Base-by-base conservation (phyloP, 768 basidiomycete genomes). In the Trametes villosa region DNA sequence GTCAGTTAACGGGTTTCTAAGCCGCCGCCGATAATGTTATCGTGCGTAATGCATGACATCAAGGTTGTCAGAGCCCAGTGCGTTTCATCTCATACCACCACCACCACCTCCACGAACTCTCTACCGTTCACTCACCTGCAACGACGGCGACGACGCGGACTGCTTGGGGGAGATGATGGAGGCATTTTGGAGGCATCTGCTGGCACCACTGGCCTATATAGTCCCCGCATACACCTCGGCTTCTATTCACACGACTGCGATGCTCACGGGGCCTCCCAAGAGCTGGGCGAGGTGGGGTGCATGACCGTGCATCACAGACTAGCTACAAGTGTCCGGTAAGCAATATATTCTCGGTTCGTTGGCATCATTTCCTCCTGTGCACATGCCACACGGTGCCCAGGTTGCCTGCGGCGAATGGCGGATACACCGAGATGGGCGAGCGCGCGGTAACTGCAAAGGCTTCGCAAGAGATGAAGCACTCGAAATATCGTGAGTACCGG, bases 1-100 rank as follows among this genome's bases (percentile, higher is more conserved):
- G 67, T 85, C 84, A 82, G 84, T 79, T 61, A 75, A 83, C 84
- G 83, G 84, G 76, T 84, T 84, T 84, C 83, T 85, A 84, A 76
- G 83, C 84, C 82, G 84, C 83, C 79, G 75, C 80, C 72, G 76
- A 60, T 59, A 34, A 48, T 65, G 63, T 62, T 63, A 63, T 63
- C 33, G 75, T 79, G 77, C 78, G 80, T 83, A 78, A 68, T 82
- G 84, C 84, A 75, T 79, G 51, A 72, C 84, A 81, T 79, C 83
- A 72, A 30, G 3, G 79, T 83, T 30, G n/a, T 84, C 83, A 83
- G 83, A 85, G 84, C 83, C 83, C 84, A 85, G 83, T 84, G 83
- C 84, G 76, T 76, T 82, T 84, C 83, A 78, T 84, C 83, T 62
- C 44, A 13, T 36, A 29, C 34, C 40, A 40, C 50, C 51, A 59